Evolutionary conservation across 2,329 filamentous ascomycete genomes (phyloP).

Genomic region (Arthrinium puccinioides): DNA sequence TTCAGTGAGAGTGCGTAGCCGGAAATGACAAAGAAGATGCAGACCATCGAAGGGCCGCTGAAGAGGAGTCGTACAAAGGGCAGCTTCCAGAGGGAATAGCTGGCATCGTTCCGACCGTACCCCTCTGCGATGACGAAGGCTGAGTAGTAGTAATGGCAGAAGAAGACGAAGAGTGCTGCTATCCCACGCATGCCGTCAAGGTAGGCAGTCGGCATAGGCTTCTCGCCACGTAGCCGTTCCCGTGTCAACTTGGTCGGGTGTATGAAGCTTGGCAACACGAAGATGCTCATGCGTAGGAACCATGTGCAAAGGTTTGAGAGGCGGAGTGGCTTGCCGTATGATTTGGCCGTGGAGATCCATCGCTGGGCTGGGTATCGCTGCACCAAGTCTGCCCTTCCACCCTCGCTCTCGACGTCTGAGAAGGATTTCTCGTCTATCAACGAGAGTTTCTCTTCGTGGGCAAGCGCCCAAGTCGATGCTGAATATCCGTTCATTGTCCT

Average conservation of each 20-base stretch:
- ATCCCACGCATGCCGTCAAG: conserved; percentile 52
- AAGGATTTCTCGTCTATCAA: conserved; percentile 36
- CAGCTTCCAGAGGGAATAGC: conserved; percentile 41
- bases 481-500: conserved; percentile 33
- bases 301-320: conserved; percentile 28
- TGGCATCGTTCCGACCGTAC: conserved; percentile 35
- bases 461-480: conserved; percentile 24
- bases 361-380: conserved; percentile 19
- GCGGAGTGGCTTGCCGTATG: conserved; percentile 18
- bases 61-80: conserved; percentile 48
- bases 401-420: conserved; percentile 37
- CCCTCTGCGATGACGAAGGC: conserved; percentile 43
- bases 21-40: conserved; percentile 55
- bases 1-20: conserved; percentile 53
- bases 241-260: conserved; percentile 32
- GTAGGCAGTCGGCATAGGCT: conserved; percentile 46
- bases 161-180: conserved; percentile 47
- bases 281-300: conserved; percentile 31
- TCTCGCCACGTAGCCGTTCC: conserved; percentile 31
- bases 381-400: conserved; percentile 30
- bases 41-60: conserved; percentile 49
- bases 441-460: conserved; percentile 36
- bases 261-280: conserved; percentile 47
- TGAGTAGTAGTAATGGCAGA: conserved; percentile 50
- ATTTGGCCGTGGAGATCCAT: conserved; percentile 25